Evolutionary conservation across 164 flowering plant genomes (phyloP).

Genomic region (Tetracentron sinense): DNA sequence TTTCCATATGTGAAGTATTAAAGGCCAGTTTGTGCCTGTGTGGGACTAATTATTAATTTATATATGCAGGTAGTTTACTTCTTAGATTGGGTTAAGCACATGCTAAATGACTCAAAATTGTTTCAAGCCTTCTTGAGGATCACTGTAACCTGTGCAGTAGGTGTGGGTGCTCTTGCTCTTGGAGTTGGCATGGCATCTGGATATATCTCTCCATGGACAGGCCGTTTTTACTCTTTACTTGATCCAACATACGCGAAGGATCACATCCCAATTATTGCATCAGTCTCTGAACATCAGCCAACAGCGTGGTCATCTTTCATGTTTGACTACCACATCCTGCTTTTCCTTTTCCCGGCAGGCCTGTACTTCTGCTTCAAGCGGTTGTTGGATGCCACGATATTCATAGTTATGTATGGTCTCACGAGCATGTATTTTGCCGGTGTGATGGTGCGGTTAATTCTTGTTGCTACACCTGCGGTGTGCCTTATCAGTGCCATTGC

Average conservation of each 20-base stretch:
- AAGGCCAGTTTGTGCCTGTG: no score
- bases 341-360: conserved; percentile 96
- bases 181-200: conserved; percentile 96
- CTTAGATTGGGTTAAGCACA: conserved; percentile 86
- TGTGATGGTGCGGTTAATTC: conserved; percentile 98
- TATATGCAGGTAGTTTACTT: conserved; percentile 81
- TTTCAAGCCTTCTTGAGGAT: conserved; percentile 86
- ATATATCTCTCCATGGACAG: conserved; percentile 98
- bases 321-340: conserved; percentile 96
- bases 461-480: conserved; percentile 98
- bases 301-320: conserved; percentile 99
- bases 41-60: not conserved
- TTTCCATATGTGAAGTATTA: no score
- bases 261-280: conserved; percentile 97
- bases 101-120: conserved; percentile 65
- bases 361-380: conserved; percentile 96
- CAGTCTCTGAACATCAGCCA: conserved; percentile 99
- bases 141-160: conserved; percentile 68
- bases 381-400: conserved; percentile 93
- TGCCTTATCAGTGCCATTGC: conserved; percentile 97
- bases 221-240: conserved; percentile 90
- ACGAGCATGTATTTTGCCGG: conserved; percentile 99
- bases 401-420: conserved; percentile 95
- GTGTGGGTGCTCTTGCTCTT: conserved; percentile 71
- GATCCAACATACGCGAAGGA: conserved; percentile 99